These are phyloP conservation scores for Trichoderma sp. DNA, from an alignment of 2,329 filamentous ascomycete genomes.

Conservation along the genomic window DNA sequence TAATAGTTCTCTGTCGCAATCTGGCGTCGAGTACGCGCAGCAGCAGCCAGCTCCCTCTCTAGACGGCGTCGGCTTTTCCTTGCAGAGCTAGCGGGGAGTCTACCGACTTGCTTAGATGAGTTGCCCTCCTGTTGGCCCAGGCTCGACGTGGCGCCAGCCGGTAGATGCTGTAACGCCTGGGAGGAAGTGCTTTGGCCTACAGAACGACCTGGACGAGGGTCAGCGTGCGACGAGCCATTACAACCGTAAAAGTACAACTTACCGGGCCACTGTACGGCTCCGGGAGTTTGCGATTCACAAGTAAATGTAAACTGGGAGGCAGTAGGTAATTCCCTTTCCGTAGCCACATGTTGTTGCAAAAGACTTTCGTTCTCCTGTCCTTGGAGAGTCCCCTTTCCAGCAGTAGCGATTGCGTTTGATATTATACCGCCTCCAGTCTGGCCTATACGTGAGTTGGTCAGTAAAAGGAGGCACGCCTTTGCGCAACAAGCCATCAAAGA, in stretches of 20 bases:
- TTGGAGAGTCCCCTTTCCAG: slow-evolving; percentile 67
- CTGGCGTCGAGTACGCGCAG: slow-evolving; percentile 75
- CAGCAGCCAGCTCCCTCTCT: slow-evolving; percentile 70
- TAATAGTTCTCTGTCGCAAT: slow-evolving; percentile 77
- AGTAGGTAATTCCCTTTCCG: slow-evolving; percentile 63
- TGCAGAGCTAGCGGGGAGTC: slow-evolving; percentile 38
- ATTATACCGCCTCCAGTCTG: slow-evolving; percentile 70
- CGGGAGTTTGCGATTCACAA: slow-evolving; percentile 85
- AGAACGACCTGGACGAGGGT: slow-evolving; percentile 11
- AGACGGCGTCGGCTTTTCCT: slow-evolving; percentile 66
- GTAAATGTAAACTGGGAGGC: slow-evolving; percentile 96
- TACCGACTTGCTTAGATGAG: slow-evolving; percentile 40
- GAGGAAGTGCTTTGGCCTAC: slow-evolving; percentile 13
- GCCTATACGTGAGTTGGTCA: slow-evolving; percentile 17
- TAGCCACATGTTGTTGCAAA: slow-evolving; percentile 66
- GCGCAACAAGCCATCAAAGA: not conserved
- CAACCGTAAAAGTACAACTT: slow-evolving; percentile 32
- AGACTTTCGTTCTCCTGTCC: slow-evolving; percentile 80
- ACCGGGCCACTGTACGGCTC: slow-evolving; percentile 75
- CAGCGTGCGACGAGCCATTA: not conserved
- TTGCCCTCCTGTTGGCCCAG: slow-evolving; percentile 40
- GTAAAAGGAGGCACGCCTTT: not conserved
- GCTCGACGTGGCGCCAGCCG: not conserved
- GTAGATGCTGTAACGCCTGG: not conserved
- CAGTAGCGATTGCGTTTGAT: slow-evolving; percentile 87